Conservation (phyloP, 345 rosid species). For the Luvunga scandens region DNA sequence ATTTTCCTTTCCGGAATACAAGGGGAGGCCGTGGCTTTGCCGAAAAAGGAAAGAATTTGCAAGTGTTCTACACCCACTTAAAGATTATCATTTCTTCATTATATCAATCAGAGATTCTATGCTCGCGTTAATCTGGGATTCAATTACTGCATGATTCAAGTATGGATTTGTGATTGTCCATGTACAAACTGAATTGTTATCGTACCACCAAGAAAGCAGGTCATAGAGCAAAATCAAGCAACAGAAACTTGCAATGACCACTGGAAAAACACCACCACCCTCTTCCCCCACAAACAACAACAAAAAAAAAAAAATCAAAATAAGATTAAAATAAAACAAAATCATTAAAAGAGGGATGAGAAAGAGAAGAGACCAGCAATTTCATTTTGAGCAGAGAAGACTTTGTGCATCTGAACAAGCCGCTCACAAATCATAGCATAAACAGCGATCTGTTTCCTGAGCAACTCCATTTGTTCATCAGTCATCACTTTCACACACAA, state of each 20-base stretch:
- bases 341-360: too few relatives aligned
- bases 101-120: neutral
- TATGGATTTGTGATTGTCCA: neutral
- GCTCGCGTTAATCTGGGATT: neutral
- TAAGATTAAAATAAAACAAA: too few relatives aligned
- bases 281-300: too few relatives aligned
- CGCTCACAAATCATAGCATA: conserved; percentile 52
- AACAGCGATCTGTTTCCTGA: conserved; percentile 65
- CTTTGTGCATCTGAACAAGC: conserved; percentile 56
- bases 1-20: too few relatives aligned
- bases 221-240: neutral
- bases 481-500: conserved; percentile 55
- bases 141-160: conserved; percentile 3
- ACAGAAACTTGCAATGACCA: neutral
- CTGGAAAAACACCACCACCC: too few relatives aligned
- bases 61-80: neutral
- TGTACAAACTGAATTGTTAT: neutral
- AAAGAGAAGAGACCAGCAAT: conserved; percentile 34
- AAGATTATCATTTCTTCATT: neutral
- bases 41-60: neutral
- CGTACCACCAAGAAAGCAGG: neutral
- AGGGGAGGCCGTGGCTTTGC: neutral
- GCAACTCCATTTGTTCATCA: conserved; percentile 72
- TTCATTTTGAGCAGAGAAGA: conserved; percentile 37
- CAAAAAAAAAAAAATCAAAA: too few relatives aligned